A percentile compares a stretch with the other conserved stretches of the same genome.
These are phyloP conservation scores for Saccharomyces kudriavzevii DNA, from an alignment of 805 yeast genomes.

Conservation along the genomic window DNA sequence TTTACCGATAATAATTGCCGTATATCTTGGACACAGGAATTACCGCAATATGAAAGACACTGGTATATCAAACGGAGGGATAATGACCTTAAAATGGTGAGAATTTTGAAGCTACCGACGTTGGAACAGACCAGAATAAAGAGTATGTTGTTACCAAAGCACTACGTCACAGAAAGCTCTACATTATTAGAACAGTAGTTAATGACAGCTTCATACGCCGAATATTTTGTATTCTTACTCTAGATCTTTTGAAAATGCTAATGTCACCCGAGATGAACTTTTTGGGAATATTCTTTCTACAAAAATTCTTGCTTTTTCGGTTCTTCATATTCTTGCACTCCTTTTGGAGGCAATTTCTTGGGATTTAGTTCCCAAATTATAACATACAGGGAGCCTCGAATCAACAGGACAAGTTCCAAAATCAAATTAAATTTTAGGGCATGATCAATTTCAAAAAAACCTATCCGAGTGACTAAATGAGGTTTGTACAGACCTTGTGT, in stretches of 20 bases:
- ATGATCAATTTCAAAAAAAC: too few relatives aligned
- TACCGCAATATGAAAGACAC: conserved; percentile 29
- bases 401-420: too few relatives aligned
- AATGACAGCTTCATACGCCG: background rate
- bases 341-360: background rate
- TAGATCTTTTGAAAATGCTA: background rate
- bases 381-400: background rate
- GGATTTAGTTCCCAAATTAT: background rate
- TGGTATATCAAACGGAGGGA: conserved; percentile 36
- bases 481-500: too few relatives aligned
- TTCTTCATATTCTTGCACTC: too few relatives aligned
- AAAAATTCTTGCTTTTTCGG: background rate
- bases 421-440: background rate
- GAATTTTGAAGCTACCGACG: conserved; percentile 38
- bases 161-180: conserved; percentile 18
- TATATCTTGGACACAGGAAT: conserved; percentile 40
- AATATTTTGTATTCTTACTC: background rate
- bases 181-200: background rate
- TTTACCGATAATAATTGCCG: conserved; percentile 37
- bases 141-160: conserved; percentile 25
- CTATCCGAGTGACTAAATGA: background rate
- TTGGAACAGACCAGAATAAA: conserved; percentile 31
- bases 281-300: background rate
- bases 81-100: conserved; percentile 50
- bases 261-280: background rate